Base-by-base conservation (phyloP, 176 grass and related monocot genomes). In the Triticum monococcum region DNA sequence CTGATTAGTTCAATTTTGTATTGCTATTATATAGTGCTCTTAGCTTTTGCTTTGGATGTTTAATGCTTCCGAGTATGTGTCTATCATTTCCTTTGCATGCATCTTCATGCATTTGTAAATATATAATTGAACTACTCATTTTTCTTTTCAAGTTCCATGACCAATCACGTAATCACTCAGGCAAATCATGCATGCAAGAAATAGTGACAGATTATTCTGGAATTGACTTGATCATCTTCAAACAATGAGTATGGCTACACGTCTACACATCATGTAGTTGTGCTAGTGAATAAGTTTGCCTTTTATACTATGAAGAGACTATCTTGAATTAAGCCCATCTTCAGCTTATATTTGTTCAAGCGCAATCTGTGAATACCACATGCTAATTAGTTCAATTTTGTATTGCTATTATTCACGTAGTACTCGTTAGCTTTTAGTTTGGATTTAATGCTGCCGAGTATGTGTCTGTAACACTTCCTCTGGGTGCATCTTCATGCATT, bases 171-270 rank as follows among this genome's bases (percentile, higher is more conserved):
- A 64, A n/a, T 35, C 24, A 8, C 13, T 25, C 65, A 64, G 45
- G 59, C 59, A 68, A 61, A 57, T 36, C 43, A 87, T 82, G 64
- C 61, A 76, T 45, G 30, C 65, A 63, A 20, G 31, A n/a, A 12
- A 64, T 3, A 75, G 62, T 66, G 41, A 22, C 79, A 35, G 38
- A 72, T 83, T 26, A 31, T 81, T 80, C 10, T 62, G 11, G 17
- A 85, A 33, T 78, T 69, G 52, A 28, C 35, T 40, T 59, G 60
- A 32, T 66, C 46, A 85, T 85, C 25, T 74, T 89, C 24, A 66
- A 74, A 66, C 22, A 66, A 57, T 13, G 54, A 67, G 45, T 28
- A 57, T 12, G 74, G 72, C 59, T 75, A 35, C 16, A 46, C 22
- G 28, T 62, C 66, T 79, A 38, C 18, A 65, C 68, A 75, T 73